Percentiles rank a stretch among this genome's conserved stretches.
Evolutionary conservation across 1,284 basidiomycete species (phyloP).

Genomic region (Amylostereum areolatum): DNA sequence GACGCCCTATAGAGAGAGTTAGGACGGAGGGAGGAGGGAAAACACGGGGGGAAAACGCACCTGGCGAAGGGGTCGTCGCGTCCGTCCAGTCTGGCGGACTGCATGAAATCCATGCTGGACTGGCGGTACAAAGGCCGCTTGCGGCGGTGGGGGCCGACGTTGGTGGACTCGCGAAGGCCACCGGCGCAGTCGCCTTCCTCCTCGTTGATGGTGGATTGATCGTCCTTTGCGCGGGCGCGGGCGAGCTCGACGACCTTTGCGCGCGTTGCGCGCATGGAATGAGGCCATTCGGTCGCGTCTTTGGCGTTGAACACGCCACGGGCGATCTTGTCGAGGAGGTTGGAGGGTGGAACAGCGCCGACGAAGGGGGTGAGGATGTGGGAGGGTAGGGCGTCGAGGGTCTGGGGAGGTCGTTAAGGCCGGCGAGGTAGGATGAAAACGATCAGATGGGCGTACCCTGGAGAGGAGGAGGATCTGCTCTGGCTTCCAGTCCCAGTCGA

Average conservation of each 20-base stretch:
- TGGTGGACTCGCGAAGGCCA: conserved; percentile 36
- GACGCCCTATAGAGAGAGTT: conserved; percentile 43
- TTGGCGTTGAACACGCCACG: conserved; percentile 66
- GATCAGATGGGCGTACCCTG: conserved; percentile 42
- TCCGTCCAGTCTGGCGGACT: conserved; percentile 35
- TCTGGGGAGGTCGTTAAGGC: conserved; percentile 34
- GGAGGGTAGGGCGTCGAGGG: conserved; percentile 74
- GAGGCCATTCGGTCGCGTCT: conserved; percentile 70
- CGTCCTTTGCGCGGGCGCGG: conserved; percentile 54
- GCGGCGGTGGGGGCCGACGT: conserved; percentile 22
- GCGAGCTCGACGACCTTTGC: conserved; percentile 72
- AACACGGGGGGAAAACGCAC: conserved; percentile 37
- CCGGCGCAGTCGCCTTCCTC: conserved; percentile 28
- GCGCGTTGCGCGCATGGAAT: conserved; percentile 72
- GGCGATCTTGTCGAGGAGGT: conserved; percentile 78
- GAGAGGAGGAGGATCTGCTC: conserved; percentile 63
- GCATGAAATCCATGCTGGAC: conserved; percentile 81
- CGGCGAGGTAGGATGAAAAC: conserved; percentile 8
- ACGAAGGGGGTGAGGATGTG: conserved; percentile 78
- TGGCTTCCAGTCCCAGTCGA: conserved; percentile 65
- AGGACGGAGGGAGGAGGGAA: conserved; percentile 6
- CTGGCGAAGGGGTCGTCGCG: conserved; percentile 52
- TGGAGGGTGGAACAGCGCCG: conserved; percentile 72
- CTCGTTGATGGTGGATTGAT: conserved; percentile 29
- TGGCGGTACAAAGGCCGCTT: conserved; percentile 66